Evolutionary conservation across 2,329 filamentous ascomycete genomes (phyloP).

Genomic region (Alternaria angustiovoidea): DNA sequence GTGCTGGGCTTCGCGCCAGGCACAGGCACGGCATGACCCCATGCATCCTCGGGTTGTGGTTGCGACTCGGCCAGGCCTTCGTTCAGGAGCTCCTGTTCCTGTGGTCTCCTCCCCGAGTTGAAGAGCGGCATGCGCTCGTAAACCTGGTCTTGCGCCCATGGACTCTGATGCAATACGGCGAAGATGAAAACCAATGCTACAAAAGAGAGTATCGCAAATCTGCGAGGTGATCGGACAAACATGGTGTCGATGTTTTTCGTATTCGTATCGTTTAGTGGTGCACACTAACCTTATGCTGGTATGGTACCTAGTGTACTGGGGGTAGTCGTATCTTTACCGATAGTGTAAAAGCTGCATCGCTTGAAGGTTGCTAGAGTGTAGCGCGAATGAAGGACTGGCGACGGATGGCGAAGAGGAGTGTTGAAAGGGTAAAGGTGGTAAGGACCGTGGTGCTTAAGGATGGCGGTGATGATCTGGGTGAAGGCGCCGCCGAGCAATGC

Average conservation of each 20-base stretch:
- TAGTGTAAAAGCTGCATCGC: conserved; percentile 28
- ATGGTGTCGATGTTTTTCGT: conserved; percentile 35
- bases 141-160: conserved; percentile 34
- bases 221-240: conserved; percentile 50
- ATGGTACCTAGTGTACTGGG: conserved; percentile 17
- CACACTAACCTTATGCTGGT: conserved; percentile 27
- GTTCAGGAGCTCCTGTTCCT: conserved; percentile 23
- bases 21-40: conserved; percentile 28
- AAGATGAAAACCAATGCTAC: conserved; percentile 46
- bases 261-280: conserved; percentile 27
- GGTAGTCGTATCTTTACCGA: conserved; percentile 28
- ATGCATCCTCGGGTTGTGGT: conserved; percentile 31
- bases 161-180: conserved; percentile 38
- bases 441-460: conserved; percentile 12
- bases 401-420: conserved; percentile 7
- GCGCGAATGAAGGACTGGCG: conserved; percentile 12
- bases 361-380: conserved; percentile 13
- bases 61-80: conserved; percentile 19
- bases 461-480: not conserved
- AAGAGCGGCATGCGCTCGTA: conserved; percentile 41
- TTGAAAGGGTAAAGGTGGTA: conserved; percentile 2
- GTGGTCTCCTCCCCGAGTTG: conserved; percentile 15
- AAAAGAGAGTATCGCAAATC: conserved; percentile 48
- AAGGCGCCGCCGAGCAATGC: not conserved
- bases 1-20: conserved; percentile 17